These are phyloP conservation scores for Penicillium sp. DNA, from an alignment of 2,329 filamentous ascomycete species.

Conservation along the genomic window DNA sequence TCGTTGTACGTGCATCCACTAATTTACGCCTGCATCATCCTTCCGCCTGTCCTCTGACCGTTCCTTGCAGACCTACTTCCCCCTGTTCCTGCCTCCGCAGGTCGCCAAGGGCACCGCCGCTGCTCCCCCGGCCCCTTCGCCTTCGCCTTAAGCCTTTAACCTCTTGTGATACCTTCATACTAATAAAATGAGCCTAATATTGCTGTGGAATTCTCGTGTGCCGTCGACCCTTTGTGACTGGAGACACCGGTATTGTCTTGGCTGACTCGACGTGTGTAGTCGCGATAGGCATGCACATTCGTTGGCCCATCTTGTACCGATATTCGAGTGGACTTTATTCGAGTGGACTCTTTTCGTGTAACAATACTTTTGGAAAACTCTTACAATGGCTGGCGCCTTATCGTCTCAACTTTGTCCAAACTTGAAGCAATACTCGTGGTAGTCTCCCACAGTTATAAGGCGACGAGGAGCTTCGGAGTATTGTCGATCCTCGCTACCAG, in stretches of 20 bases:
- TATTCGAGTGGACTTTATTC: constrained; percentile 10
- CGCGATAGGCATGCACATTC: background rate
- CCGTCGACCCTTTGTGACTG: background rate
- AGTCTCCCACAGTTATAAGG: background rate
- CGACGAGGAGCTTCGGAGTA: background rate
- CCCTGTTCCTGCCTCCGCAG: constrained; percentile 63
- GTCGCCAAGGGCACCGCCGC: constrained; percentile 39
- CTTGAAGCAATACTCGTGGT: background rate
- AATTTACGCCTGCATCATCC: background rate
- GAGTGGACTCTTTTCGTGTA: constrained; percentile 10
- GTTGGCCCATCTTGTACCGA: constrained; percentile 16
- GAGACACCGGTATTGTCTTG: background rate
- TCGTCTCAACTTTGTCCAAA: background rate
- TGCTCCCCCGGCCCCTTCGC: constrained; percentile 50
- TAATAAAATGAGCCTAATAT: constrained; percentile 9
- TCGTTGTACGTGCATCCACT: constrained; percentile 43
- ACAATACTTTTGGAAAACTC: background rate
- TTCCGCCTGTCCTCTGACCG: constrained; percentile 10
- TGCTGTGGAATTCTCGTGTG: background rate
- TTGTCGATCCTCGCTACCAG: background rate
- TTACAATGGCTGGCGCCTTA: background rate
- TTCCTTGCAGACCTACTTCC: constrained; percentile 60
- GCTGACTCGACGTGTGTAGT: background rate
- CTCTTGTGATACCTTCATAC: constrained; percentile 24
- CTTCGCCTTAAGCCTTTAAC: constrained; percentile 42